A percentile compares a stretch with the other conserved stretches of the same genome.
phyloP scores from a whole-genome alignment of 1,284 basidiomycete species.

The Cutaneotrichosporon sp. region DNA sequence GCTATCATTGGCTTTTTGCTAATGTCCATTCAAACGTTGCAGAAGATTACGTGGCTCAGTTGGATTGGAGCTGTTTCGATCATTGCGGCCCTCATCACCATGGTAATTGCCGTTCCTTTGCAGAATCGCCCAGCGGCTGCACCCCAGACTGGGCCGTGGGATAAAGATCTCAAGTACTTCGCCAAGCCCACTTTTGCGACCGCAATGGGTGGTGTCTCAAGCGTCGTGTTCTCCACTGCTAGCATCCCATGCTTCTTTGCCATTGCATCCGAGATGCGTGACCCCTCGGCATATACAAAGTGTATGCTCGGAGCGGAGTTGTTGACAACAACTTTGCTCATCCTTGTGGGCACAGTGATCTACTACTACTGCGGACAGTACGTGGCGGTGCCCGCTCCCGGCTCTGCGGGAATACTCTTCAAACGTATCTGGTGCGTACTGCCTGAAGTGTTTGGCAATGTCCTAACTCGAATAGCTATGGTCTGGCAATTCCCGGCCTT shows the following conservation, averaged over 20 bases:
- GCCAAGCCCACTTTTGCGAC: constrained; percentile 24
- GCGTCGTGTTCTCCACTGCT: constrained; percentile 27
- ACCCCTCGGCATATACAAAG: constrained; percentile 28
- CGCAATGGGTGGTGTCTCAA: constrained; percentile 29
- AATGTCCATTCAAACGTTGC: constrained; percentile 31
- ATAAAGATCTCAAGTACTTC: constrained; percentile 30
- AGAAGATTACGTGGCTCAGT: constrained; percentile 32
- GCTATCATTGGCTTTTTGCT: constrained; percentile 25
- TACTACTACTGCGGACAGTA: constrained; percentile 28
- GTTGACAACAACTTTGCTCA: constrained; percentile 10
- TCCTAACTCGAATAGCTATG: constrained; percentile 39
- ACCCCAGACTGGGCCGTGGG: constrained; percentile 33
- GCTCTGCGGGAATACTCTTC: constrained; percentile 30
- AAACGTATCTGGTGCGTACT: constrained; percentile 21
- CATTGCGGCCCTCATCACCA: constrained; percentile 31
- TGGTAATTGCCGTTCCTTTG: constrained; percentile 38
- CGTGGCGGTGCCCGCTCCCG: constrained; percentile 31
- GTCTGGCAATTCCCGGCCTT: constrained; percentile 41
- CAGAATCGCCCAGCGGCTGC: constrained; percentile 38
- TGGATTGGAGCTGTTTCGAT: constrained; percentile 35
- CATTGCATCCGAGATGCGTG: constrained; percentile 39
- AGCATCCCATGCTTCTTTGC: constrained; percentile 28
- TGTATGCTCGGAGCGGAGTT: constrained; percentile 22
- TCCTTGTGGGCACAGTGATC: constrained; percentile 11
- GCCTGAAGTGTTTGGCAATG: constrained; percentile 40